Evolutionary conservation across 23 red algal genomes (phyloP), one percentile per base, ranked within the genome.

Genomic region (Cyanidioschyzon merolae): DNA sequence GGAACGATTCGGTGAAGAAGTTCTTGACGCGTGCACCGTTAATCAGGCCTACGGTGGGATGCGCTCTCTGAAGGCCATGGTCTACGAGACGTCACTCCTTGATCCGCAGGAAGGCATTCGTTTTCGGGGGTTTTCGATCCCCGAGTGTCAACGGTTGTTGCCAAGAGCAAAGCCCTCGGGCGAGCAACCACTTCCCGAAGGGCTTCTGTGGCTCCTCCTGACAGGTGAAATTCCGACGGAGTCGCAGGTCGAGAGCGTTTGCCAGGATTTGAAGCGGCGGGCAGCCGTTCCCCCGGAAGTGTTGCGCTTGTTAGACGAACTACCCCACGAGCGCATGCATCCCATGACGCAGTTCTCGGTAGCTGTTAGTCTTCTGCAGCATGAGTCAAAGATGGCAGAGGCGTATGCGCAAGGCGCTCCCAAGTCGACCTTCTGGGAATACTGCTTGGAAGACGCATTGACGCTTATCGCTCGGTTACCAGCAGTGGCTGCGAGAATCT

Each of bases 1-100:
- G 39, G 79, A 89, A n/a, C 74, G 74, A 36, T 85, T 85, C 68
- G 92, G 92, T 26, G 86, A 96, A 2, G 74, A 90, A 79, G 79
- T 85, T 38, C 74, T 96, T 29, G 92, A 87, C 41, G 84, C 83
- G 1, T 90, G 87, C 58, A 96, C 92, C 16, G 92, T 96, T 1
- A 78, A 79, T 38, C 92, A 96, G 54, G 87, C 87, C 3, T 96
- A 96, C 68, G 92, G 92, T 27, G 92, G 92, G 16, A 96, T 96
- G 92, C 83, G 92, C 15, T 77, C 79, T 58, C 83, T 96, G 63
- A 96, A 96, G 67, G 34, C 67, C 79, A 96, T 96, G 92, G 90
- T 87, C 0, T 96, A 96, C 71, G 92, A 96, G 76, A 96, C 92
- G 15, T 96, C 92, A 45, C 81, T 90, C 50, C 74, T 96, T 58